Evolutionary conservation across 208 protist species (phyloP), one percentile per base, ranked within the genome.

Genomic region (Phytomonas sp.): DNA sequence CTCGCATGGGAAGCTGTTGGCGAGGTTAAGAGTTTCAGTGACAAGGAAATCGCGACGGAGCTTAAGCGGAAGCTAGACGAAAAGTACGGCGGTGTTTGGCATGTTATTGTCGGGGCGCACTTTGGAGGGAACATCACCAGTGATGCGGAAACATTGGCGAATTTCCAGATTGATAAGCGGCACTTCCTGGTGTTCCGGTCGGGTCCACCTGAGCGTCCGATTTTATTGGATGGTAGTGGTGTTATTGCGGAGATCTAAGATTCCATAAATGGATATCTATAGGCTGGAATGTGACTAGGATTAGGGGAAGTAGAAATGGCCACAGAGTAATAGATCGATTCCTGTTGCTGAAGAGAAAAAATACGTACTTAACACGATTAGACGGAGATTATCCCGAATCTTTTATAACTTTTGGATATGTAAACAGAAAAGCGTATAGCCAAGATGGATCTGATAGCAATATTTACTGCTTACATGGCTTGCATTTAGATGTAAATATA

Each of bases 51-150:
- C 6, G 84, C 91, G 0, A 70, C 70, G 0, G 67, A 67, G 34
- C 66, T 96, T 26, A 96, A 96, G 76, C 61, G 62, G 30, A 82
- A 88, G 30, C 74, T 94, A 34, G 91, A 96, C 63, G 75, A 64
- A 29, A 77, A 59, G 36, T 82, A 88, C 66, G 71, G 80, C 15
- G 84, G 85, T 6, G 93, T 87, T 9, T 96, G 91, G 91, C 91
- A 96, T 70, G 84, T 82, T 4, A 93, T 96, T 73, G 87, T 88
- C 0, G 91, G 91, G 31, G 81, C 78, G 32, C 78, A 93, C 73
- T 96, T 96, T 68, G 91, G 87, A 62, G 83, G 77, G 33, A 96
- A 96, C 78, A 83, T 94, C 13, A 94, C 91, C 26, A 87, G 91
- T 60, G 91, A 96, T 61, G 85, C 79, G 34, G 83, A 84, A 34